Base-by-base conservation (phyloP, 768 basidiomycete species). In the Phaeolepiota aurea region DNA sequence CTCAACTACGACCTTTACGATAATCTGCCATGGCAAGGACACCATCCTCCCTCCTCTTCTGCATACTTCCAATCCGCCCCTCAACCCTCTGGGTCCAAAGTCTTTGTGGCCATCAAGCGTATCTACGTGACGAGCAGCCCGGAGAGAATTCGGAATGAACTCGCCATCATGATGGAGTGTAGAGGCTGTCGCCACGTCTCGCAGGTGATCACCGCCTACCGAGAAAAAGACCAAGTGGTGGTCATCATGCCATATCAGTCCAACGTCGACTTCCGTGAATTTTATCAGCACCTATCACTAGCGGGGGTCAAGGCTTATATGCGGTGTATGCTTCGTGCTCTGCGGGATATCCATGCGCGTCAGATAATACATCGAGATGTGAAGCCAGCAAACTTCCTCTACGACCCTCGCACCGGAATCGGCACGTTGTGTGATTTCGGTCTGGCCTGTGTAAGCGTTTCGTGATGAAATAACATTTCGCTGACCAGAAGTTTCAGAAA, bases 61-160 rank as follows among this genome's bases (percentile, higher is more conserved):
- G 80, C 83, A 22, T 62, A 77, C 52, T 76, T 79, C 51, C 84
- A 86, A 50, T 73, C 75, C 1, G 55, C 51, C 25, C 63, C 56
- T 21, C 69, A 56, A 15, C 58, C 67, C 1, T 48, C 48, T 19
- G 69, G 59, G 9, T 62, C 61, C 20, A 79, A 79, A 47, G 77
- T 82, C 3, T 91, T 83, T 51, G 92, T 98, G 30, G 96, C 96
- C 0, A 66, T 99, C 54, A 98, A 99, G 66, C 77, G 93, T 46
- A 97, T 99, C 58, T 90, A 98, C 57, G 93, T 92, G 7, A 98
- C 96, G 1, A 93, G 90, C 57, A 88, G 82, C 48, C 96, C 96
- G 0, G 82, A 86, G 38, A 72, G 94, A 15, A 93, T 98, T 53
- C 71, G 79, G 34, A 99, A 98, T 58, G 96, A 99, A 59, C 76